These are phyloP conservation scores for Hypomyces perniciosus DNA, from an alignment of 2,329 filamentous ascomycete genomes.

Conservation along the genomic window DNA sequence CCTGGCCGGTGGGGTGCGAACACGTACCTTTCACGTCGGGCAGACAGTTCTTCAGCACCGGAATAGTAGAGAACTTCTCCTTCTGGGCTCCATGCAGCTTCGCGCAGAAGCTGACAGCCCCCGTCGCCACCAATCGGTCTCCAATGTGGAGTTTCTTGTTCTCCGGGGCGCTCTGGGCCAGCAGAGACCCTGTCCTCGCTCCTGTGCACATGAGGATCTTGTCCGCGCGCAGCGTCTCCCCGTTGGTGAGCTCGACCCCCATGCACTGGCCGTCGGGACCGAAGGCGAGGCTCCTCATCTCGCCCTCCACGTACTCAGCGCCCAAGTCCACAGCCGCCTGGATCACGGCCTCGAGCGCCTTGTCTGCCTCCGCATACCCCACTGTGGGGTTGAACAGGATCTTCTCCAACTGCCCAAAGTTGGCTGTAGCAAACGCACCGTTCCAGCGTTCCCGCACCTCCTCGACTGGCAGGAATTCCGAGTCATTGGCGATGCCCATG, in stretches of 20 bases:
- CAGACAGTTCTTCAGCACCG: conserved; percentile 46
- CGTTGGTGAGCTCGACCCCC: conserved; percentile 45
- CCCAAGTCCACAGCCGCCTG: conserved; percentile 46
- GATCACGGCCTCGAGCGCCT: conserved; percentile 49
- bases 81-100: conserved; percentile 38
- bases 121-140: conserved; percentile 50
- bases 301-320: conserved; percentile 49
- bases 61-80: conserved; percentile 42
- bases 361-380: conserved; percentile 54
- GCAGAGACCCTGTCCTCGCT: conserved; percentile 48
- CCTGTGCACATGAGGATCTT: conserved; percentile 51
- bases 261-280: conserved; percentile 38
- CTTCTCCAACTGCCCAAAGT: conserved; percentile 50
- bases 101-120: conserved; percentile 39
- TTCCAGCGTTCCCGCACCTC: conserved; percentile 51
- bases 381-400: conserved; percentile 53
- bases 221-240: conserved; percentile 41
- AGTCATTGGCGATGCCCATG: conserved; percentile 34
- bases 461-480: conserved; percentile 38
- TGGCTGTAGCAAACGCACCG: conserved; percentile 50
- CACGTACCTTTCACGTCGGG: conserved; percentile 36
- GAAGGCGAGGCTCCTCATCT: conserved; percentile 42
- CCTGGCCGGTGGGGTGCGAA: neutral
- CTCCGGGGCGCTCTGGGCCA: conserved; percentile 45
- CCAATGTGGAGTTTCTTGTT: conserved; percentile 47